A percentile compares a stretch with the other conserved stretches of the same genome.
Conservation (phyloP, 768 basidiomycete genomes). For the Kwoniella shandongensis region DNA sequence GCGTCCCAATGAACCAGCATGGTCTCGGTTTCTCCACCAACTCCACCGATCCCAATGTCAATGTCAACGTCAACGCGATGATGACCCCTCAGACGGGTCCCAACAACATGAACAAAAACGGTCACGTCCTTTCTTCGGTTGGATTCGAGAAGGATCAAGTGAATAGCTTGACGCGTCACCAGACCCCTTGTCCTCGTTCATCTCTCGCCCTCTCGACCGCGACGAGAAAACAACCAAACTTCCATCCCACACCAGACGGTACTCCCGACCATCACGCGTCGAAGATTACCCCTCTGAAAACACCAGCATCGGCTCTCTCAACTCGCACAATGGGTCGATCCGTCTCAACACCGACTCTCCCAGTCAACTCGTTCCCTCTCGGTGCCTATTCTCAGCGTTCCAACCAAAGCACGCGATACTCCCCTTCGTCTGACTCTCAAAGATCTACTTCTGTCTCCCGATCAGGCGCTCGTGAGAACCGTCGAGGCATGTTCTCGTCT, state of each 20-base stretch:
- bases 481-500: constrained; percentile 9
- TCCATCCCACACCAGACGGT: constrained; percentile 5
- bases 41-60: not conserved
- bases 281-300: constrained; percentile 1
- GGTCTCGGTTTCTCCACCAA: not conserved
- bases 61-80: not conserved
- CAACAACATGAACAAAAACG: not conserved
- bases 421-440: constrained; percentile 13
- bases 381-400: constrained; percentile 1
- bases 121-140: not conserved
- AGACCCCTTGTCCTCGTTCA: constrained; percentile 19
- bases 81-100: constrained; percentile 7
- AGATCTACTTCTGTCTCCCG: constrained; percentile 12
- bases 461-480: not conserved
- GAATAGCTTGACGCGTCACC: constrained; percentile 8
- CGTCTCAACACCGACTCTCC: constrained; percentile 17
- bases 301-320: constrained; percentile 9
- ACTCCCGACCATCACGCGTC: constrained; percentile 10
- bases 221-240: constrained; percentile 1
- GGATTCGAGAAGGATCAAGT: not conserved
- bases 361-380: constrained; percentile 4
- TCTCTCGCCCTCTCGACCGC: constrained; percentile 3
- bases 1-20: constrained; percentile 7
- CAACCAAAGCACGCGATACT: constrained; percentile 8
- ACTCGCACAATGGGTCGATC: constrained; percentile 22